Base-by-base conservation (phyloP, 2,329 filamentous ascomycete genomes). In the Botryotinia calthae region DNA sequence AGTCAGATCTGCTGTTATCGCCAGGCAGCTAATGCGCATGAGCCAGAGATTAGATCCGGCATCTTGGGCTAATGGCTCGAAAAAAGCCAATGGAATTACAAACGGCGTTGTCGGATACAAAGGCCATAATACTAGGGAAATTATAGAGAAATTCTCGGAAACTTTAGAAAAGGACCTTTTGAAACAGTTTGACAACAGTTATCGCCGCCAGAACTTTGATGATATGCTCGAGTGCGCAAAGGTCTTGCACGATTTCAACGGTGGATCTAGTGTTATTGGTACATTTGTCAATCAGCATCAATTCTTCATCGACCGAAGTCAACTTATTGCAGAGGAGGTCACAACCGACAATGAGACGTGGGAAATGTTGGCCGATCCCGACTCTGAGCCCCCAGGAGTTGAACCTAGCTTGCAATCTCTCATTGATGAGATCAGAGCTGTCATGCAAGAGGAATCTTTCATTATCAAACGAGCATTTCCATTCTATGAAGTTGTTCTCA, bases 281-380 rank as follows among this genome's bases (percentile, higher is more conserved):
- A 87, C 95, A 18, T 99, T 98, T 82, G 95, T 99, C 80, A 99
- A 99, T 81, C 96, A 99, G 82, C 97, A 99, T 83, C 94, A 97
- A 80, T 99, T 99, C 86, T 99, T 99, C 84, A 98, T 99, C 80
- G 96, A 98, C 81, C 88, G 95, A 40, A 96, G 94, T 77, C 95
- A 98, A 81, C 86, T 99, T 73, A 91, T 97, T 67, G 87, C 89
- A 20, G 93, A 96, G 78, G 87, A 84, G n/a, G 86, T 88, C 66
- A 87, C 76, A 18, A 80, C 80, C 34, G 80, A 82, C 73, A 80
- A 87, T 73, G 89, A 94, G 75, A 91, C 90, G 2, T 98, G 95
- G 95, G 95, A 98, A 73, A 91, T 91, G 77, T 86, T 99, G 70
- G 95, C 97, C 64, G 96, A 99, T 80, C 97, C 97, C 0, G 96